Percentiles rank a stretch among this genome's conserved stretches.
Evolutionary conservation across 441 rosid genomes (phyloP).

Genomic region (Eutrema salsugineum): DNA sequence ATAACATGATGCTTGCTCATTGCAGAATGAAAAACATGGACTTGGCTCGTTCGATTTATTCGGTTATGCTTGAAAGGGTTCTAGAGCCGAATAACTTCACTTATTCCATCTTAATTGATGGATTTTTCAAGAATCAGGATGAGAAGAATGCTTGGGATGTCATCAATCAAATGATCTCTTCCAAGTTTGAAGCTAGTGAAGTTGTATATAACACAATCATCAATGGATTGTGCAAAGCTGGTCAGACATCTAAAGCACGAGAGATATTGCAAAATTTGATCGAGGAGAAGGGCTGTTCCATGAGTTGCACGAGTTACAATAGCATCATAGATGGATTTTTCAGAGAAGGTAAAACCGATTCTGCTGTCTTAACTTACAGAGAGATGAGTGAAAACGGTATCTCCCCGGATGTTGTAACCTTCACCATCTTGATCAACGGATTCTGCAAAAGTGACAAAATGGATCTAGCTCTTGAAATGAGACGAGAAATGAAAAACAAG

Average conservation of each 20-base stretch:
- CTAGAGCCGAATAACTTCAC: slow-evolving; percentile 55
- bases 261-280: slow-evolving; percentile 44
- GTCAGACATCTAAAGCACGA: slow-evolving; percentile 51
- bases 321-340: slow-evolving; percentile 60
- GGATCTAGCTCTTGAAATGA: slow-evolving; percentile 58
- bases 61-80: slow-evolving; percentile 42
- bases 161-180: slow-evolving; percentile 46
- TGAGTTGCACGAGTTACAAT: slow-evolving; percentile 52
- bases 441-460: slow-evolving; percentile 50
- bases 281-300: slow-evolving; percentile 35
- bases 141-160: slow-evolving; percentile 39
- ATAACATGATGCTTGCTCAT: slow-evolving; percentile 58
- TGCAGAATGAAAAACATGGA: slow-evolving; percentile 49
- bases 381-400: slow-evolving; percentile 54
- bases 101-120: slow-evolving; percentile 57
- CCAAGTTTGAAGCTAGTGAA: slow-evolving; percentile 49
- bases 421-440: slow-evolving; percentile 63
- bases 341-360: slow-evolving; percentile 44
- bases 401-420: slow-evolving; percentile 40
- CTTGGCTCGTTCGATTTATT: slow-evolving; percentile 36
- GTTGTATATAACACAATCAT: slow-evolving; percentile 52
- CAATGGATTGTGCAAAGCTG: slow-evolving; percentile 58
- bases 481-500: slow-evolving; percentile 47
- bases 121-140: slow-evolving; percentile 55
- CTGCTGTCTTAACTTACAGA: slow-evolving; percentile 41